Conservation (phyloP, 306 rosid genomes). For the Macrotyloma uniflorum region DNA sequence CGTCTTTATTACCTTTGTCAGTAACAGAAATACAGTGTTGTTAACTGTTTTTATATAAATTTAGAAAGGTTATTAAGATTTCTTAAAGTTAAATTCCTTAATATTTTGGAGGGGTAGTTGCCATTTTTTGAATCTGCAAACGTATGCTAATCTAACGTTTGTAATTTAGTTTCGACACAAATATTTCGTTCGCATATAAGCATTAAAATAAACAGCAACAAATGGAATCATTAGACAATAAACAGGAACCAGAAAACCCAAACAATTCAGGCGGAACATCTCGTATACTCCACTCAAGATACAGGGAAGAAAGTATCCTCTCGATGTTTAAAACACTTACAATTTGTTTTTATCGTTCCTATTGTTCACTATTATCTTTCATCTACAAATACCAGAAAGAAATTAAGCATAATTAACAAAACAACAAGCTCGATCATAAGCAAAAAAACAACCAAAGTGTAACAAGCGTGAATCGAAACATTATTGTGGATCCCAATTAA, state of each 20-base stretch:
- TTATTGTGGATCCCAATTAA: not conserved
- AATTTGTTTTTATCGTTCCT: not conserved
- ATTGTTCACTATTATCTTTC: not conserved
- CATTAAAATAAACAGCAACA: not conserved
- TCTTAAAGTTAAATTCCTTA: not conserved
- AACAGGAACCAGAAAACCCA: not conserved
- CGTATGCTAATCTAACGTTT: not conserved
- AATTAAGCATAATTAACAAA: not conserved
- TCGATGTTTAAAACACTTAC: slow-evolving; percentile 13
- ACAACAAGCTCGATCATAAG: slow-evolving; percentile 1
- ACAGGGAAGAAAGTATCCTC: slow-evolving; percentile 1
- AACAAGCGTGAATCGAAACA: not conserved
- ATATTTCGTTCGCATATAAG: too few species aligned
- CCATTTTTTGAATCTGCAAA: not conserved
- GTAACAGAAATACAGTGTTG: not conserved
- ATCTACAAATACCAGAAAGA: not conserved
- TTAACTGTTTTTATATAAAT: not conserved
- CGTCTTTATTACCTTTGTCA: not conserved
- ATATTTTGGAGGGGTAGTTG: not conserved
- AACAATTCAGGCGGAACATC: not conserved
- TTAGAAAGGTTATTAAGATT: too few species aligned
- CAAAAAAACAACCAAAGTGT: not conserved
- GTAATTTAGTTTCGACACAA: not conserved
- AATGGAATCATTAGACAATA: not conserved
- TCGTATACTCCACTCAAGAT: not conserved